Evolutionary conservation across 495 filamentous ascomycete genomes (phyloP).

Genomic region (Aspergillus hancockii): DNA sequence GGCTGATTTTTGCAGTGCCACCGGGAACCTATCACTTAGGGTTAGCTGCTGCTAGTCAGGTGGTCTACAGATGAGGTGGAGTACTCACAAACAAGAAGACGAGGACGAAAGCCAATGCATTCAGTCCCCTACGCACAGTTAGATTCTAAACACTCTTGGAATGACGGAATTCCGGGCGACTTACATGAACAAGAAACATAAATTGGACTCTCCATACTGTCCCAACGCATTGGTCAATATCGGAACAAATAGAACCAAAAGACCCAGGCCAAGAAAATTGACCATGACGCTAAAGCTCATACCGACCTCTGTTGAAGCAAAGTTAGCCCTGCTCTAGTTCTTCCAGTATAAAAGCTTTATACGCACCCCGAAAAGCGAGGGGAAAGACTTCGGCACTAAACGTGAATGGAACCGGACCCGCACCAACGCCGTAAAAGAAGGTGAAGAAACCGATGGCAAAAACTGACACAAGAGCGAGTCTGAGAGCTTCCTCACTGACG

Average conservation of each 20-base stretch:
- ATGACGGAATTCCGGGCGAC: conserved; percentile 1
- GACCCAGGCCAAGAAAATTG: conserved; percentile 47
- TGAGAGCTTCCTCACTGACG: conserved; percentile 7
- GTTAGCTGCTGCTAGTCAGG: conserved; percentile 1
- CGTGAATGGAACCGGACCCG: conserved; percentile 27
- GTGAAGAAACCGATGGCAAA: conserved; percentile 22
- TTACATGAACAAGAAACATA: conserved; percentile 23
- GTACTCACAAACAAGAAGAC: conserved; percentile 61
- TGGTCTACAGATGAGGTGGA: conserved; percentile 10
- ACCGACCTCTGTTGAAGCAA: conserved; percentile 49
- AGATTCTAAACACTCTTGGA: neutral
- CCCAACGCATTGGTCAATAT: conserved; percentile 16
- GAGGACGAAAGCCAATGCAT: conserved; percentile 58
- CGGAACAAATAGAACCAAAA: conserved; percentile 29
- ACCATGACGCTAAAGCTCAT: conserved; percentile 72
- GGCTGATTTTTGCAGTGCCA: conserved; percentile 26
- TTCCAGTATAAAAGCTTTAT: neutral
- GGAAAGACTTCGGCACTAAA: conserved; percentile 68
- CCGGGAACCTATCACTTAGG: conserved; percentile 9
- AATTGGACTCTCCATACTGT: conserved; percentile 13
- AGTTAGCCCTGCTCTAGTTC: too few relatives aligned
- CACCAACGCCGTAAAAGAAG: conserved; percentile 25
- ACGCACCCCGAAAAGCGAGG: conserved; percentile 58
- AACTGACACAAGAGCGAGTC: conserved; percentile 13
- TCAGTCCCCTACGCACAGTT: conserved; percentile 44